Conservation (phyloP, 306 rosid species). For the Astragalus glycyphyllos region DNA sequence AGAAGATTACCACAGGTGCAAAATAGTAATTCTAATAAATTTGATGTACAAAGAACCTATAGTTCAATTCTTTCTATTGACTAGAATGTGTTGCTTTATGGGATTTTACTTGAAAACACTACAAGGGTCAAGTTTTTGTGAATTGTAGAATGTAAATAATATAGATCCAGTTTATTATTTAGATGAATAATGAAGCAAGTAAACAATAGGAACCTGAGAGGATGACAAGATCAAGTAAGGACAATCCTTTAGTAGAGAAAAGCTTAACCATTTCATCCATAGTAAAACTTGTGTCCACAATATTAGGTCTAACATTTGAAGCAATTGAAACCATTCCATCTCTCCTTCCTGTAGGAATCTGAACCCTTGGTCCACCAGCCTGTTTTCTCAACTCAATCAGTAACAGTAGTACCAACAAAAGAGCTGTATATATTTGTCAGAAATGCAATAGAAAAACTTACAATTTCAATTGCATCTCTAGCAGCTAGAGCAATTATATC, state of each 20-base stretch:
- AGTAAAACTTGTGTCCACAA: constrained; percentile 83
- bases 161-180: constrained; percentile 5
- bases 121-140: background rate
- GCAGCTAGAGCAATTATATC: constrained; percentile 90
- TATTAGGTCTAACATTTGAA: constrained; percentile 86
- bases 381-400: constrained; percentile 45
- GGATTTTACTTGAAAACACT: constrained; percentile 6
- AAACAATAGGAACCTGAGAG: constrained; percentile 62
- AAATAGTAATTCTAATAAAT: too few species aligned
- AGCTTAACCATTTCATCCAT: constrained; percentile 73
- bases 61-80: background rate
- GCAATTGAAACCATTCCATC: constrained; percentile 79
- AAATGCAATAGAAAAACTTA: constrained; percentile 43
- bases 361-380: constrained; percentile 79
- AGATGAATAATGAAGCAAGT: background rate
- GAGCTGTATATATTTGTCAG: background rate
- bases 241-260: constrained; percentile 75
- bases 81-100: background rate
- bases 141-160: background rate
- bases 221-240: constrained; percentile 76
- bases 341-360: constrained; percentile 80
- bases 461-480: constrained; percentile 88
- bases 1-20: background rate
- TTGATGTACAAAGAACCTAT: background rate
- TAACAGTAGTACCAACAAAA: constrained; percentile 22